Base-by-base conservation (phyloP, 345 rosid species). In the Camelina hispida region DNA sequence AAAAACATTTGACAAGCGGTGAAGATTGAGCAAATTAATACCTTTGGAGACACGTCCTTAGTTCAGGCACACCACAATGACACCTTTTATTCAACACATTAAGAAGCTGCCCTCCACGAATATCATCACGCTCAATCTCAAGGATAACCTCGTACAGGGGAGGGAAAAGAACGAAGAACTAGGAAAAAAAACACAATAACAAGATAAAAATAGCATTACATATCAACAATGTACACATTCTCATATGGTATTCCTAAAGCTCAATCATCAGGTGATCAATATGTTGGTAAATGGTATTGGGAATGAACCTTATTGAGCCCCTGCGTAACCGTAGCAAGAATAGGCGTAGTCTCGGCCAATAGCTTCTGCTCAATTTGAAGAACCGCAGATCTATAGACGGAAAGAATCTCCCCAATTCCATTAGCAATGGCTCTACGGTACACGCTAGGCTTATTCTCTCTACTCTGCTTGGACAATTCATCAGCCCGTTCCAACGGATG, bases 1-100 rank as follows among this genome's bases (percentile, higher is more conserved):
- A 71, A 22, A 43, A 5, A 28, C 23, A 7, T 32, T 32, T 6
- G 30, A 65, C 52, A 42, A 64, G n/a, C 35, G 9, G 57, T 53
- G 47, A 64, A 6, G 4, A 62, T 7, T 47, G 48, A 56, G 55
- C 9, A 18, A 64, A 32, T 23, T 42, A 34, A 62, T 67, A 94
- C 98, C 98, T 94, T 70, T 91, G 98, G 71, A 91, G 90, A 84
- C 96, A 91, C 32, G 97, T 82, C 81, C 91, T 93, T 62, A 94
- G 52, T 84, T 94, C 97, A 75, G 98, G 98, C 75, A 94, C 97
- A 58, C 98, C 98, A 76, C 98, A 94, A 28, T 94, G 98, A 66
- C 95, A 90, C 16, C 97, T 84, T 71, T 88, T 90, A 67, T 87
- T 93, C 69, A 94, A 80, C 53, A 94, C 89, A 78, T 90, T 90